phyloP scores from a whole-genome alignment of 2,329 filamentous ascomycete species.

The Sodiomyces alkalinus region DNA sequence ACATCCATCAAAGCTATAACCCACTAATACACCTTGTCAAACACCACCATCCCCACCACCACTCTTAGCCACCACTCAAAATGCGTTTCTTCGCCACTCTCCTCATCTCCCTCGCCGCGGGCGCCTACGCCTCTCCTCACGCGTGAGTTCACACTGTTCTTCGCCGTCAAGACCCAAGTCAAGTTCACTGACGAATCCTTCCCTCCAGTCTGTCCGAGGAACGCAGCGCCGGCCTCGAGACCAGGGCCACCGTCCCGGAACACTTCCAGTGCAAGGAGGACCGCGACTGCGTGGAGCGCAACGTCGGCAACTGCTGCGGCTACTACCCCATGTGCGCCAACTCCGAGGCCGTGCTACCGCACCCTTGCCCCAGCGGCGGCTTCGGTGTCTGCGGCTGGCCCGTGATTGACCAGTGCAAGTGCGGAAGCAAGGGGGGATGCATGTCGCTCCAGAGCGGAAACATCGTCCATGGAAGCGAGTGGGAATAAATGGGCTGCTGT shows the following conservation, averaged over 20 bases:
- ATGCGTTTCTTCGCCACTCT: conserved; percentile 5
- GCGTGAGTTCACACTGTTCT: conserved; percentile 11
- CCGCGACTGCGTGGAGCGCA: conserved; percentile 4
- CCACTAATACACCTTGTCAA: no score
- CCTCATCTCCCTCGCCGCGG: neutral
- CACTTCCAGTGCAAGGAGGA: conserved; percentile 2
- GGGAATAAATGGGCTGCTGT: neutral
- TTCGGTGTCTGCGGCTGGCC: conserved; percentile 5
- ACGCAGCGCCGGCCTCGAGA: neutral
- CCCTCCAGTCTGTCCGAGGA: no score
- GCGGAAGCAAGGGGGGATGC: conserved; percentile 4
- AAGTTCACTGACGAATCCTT: neutral
- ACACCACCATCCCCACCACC: no score
- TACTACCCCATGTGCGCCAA: conserved; percentile 6
- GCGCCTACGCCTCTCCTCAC: neutral
- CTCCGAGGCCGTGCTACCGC: conserved; percentile 2
- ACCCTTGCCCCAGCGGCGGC: conserved; percentile 4
- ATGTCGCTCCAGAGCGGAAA: conserved; percentile 2
- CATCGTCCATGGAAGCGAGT: neutral
- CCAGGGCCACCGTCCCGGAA: neutral
- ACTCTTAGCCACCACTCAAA: neutral
- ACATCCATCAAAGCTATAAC: no score
- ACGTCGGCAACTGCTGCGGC: conserved; percentile 8
- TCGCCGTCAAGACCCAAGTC: conserved; percentile 1
- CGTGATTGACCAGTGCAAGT: conserved; percentile 4